Evolutionary conservation across 805 yeast species (phyloP), one percentile per base, ranked within the genome.

Genomic region (Kluyveromyces dobzhanskii): DNA sequence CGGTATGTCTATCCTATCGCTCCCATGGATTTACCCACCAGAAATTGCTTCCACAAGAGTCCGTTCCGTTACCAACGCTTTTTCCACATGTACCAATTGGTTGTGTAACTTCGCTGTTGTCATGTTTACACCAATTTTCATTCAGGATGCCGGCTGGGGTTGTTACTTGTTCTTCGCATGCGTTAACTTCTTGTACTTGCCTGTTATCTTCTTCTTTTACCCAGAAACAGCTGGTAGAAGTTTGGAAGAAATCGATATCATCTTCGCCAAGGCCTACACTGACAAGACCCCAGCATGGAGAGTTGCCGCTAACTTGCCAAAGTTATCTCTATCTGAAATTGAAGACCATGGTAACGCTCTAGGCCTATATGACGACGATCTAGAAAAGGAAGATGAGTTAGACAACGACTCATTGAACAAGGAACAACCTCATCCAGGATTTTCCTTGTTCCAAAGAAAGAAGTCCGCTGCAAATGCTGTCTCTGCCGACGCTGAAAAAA

Each of bases 171-270:
- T 83, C 62, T 83, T 83, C 59, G 84, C 85, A 7, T 56, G 65
- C 24, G 67, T 81, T 42, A 81, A 81, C 65, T 70, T 71, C 53
- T 45, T 67, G 33, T 80, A 76, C 65, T 59, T 76, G 39, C 84
- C 85, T 24, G 62, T 79, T 43, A 76, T 76, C 45, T 78, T 64
- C 70, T 71, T 79, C 64, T 74, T 70, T 60, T 82, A 78, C 59
- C 90, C 88, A 30, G 90, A 82, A 65, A 80, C 87, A 32, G 76
- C 82, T 24, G 85, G 86, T 36, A 72, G 85, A 57, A 69, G 82
- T 28, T 69, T 82, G 60, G 88, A 81, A 59, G 85, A 80, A 54
- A 73, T 81, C 57, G 88, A 81, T 56, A 77, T 78, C 53, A 77
- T 81, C 40, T 76, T 63, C 30, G 55, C 55, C 32, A 51, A 51